A percentile compares a stretch with the other conserved stretches of the same genome.
These are phyloP conservation scores for Moesziomyces globuligerus DNA, from an alignment of 1,284 basidiomycete genomes.

Conservation along the genomic window DNA sequence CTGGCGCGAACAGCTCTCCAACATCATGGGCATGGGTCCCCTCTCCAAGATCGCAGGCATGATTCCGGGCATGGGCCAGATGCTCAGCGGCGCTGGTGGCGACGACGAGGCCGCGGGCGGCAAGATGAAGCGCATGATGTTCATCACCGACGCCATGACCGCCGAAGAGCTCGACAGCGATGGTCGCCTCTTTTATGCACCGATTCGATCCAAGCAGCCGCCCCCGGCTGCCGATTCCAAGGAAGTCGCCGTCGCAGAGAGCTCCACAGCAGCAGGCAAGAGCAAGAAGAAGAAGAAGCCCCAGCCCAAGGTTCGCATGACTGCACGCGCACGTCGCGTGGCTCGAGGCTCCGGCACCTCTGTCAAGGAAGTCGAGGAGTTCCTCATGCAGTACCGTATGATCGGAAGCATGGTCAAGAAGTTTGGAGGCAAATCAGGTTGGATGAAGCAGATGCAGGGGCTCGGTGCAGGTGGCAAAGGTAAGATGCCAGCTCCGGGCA, in stretches of 20 bases:
- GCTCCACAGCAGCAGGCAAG: slow-evolving; percentile 38
- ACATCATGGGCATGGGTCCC: slow-evolving; percentile 99
- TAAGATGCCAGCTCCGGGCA: slow-evolving; percentile 51
- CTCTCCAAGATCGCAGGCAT: slow-evolving; percentile 98
- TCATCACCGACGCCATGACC: slow-evolving; percentile 98
- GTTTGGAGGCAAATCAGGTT: slow-evolving; percentile 92
- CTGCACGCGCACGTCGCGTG: slow-evolving; percentile 75
- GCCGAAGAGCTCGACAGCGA: slow-evolving; percentile 94
- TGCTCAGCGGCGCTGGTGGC: slow-evolving; percentile 72
- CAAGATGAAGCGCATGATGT: slow-evolving; percentile 95
- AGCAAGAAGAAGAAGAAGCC: slow-evolving; percentile 52
- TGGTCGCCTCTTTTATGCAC: slow-evolving; percentile 71
- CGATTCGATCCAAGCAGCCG: slow-evolving; percentile 42
- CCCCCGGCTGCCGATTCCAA: slow-evolving; percentile 21
- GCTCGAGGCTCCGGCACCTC: slow-evolving; percentile 94
- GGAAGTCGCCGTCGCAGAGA: slow-evolving; percentile 31
- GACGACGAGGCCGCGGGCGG: slow-evolving; percentile 89
- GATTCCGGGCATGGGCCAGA: slow-evolving; percentile 93
- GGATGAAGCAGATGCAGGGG: slow-evolving; percentile 58
- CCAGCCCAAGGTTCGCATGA: slow-evolving; percentile 59
- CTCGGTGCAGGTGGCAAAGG: slow-evolving; percentile 42
- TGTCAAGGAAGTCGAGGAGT: slow-evolving; percentile 94
- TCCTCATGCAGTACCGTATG: slow-evolving; percentile 74
- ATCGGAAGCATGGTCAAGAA: slow-evolving; percentile 77
- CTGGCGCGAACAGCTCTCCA: slow-evolving; percentile 96